phyloP scores from a whole-genome alignment of 179 eudicot genomes.

The Silene vulgaris region DNA sequence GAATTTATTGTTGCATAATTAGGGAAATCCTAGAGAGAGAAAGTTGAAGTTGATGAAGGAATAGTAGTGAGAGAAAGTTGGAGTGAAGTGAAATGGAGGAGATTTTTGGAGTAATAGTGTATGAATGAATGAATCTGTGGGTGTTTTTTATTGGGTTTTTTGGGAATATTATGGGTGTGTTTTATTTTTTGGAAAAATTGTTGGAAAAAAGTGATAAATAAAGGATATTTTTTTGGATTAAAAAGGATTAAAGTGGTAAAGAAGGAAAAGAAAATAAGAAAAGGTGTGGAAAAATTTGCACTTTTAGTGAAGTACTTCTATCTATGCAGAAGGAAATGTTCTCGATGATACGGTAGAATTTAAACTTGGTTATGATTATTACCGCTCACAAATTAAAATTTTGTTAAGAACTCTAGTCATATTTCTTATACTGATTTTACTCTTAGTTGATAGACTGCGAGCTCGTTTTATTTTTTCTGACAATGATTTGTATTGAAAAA shows the following conservation, averaged over 20 bases:
- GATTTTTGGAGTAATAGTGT: not conserved
- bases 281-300: not conserved
- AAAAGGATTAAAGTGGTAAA: not conserved
- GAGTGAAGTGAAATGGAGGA: not conserved
- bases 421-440: not conserved
- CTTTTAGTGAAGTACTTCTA: not conserved
- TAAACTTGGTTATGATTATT: not conserved
- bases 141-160: constrained; percentile 9
- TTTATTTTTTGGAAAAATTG: not conserved
- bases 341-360: not conserved
- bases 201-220: not conserved
- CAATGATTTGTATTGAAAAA: too few relatives aligned
- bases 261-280: not conserved
- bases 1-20: constrained; percentile 23
- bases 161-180: not conserved
- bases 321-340: not conserved
- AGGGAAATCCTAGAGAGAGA: constrained; percentile 36
- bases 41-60: not conserved
- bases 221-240: constrained; percentile 5
- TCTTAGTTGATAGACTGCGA: not conserved
- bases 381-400: not conserved
- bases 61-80: not conserved
- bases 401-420: not conserved
- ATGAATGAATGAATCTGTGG: constrained; percentile 3
- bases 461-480: too few relatives aligned